These are phyloP conservation scores for Neurospora pannonica DNA, from an alignment of 495 filamentous ascomycete species.

Conservation along the genomic window DNA sequence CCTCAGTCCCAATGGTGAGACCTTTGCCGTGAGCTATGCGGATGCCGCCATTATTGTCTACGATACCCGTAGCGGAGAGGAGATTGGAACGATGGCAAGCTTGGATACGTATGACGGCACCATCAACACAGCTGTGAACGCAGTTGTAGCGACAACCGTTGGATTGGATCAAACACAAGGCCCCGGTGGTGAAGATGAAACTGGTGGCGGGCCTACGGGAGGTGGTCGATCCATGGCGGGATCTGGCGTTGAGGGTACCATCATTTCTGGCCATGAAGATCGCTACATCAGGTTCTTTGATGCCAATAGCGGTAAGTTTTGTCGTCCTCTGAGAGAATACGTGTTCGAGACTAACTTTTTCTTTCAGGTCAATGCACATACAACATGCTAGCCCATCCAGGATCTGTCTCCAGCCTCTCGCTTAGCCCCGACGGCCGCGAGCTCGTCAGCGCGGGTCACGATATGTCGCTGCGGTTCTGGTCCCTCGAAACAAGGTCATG, in stretches of 20 bases:
- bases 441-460: slow-evolving; percentile 91
- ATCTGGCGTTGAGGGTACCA: slow-evolving; percentile 76
- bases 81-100: slow-evolving; percentile 84
- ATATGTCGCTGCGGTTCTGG: slow-evolving; percentile 93
- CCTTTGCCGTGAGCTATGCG: slow-evolving; percentile 84
- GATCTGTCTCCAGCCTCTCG: slow-evolving; percentile 80
- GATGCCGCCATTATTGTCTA: slow-evolving; percentile 87
- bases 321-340: background rate
- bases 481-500: slow-evolving; percentile 89
- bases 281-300: slow-evolving; percentile 93
- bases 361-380: slow-evolving; percentile 94
- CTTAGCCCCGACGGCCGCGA: slow-evolving; percentile 88
- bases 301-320: slow-evolving; percentile 85
- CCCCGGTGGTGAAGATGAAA: slow-evolving; percentile 43
- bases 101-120: slow-evolving; percentile 88
- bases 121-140: slow-evolving; percentile 72
- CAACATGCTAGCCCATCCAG: slow-evolving; percentile 92
- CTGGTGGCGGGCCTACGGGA: slow-evolving; percentile 68
- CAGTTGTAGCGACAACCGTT: slow-evolving; percentile 78
- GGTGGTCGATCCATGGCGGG: slow-evolving; percentile 47
- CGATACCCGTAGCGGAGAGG: slow-evolving; percentile 84
- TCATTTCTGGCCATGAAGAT: slow-evolving; percentile 95
- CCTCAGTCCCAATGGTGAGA: slow-evolving; percentile 74
- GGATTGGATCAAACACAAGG: slow-evolving; percentile 58
- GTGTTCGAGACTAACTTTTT: slow-evolving; percentile 20